Conservation (phyloP, 2,329 filamentous ascomycete genomes). For the Cryphonectria parasitica region DNA sequence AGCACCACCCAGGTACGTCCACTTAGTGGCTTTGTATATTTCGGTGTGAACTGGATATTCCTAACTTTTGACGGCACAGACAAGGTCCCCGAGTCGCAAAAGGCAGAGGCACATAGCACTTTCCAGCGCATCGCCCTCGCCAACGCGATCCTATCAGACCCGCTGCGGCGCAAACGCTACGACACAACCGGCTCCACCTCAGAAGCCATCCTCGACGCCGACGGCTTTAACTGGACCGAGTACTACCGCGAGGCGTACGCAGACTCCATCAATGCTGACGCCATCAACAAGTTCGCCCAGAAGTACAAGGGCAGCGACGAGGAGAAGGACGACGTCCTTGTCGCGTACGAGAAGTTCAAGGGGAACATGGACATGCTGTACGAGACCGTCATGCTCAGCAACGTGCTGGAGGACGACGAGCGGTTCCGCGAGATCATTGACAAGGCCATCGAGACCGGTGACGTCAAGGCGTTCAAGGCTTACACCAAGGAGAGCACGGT, state of each 20-base stretch:
- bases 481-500: constrained; percentile 77
- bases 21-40: not conserved
- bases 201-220: constrained; percentile 75
- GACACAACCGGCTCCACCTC: constrained; percentile 88
- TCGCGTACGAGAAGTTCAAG: constrained; percentile 72
- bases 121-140: constrained; percentile 95
- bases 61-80: constrained; percentile 52
- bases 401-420: constrained; percentile 81
- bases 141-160: constrained; percentile 88
- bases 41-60: not conserved
- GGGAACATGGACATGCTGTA: constrained; percentile 81
- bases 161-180: constrained; percentile 79
- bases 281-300: constrained; percentile 74
- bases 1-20: constrained; percentile 75
- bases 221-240: constrained; percentile 86
- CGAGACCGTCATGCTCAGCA: constrained; percentile 82
- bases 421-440: constrained; percentile 83
- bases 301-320: constrained; percentile 87
- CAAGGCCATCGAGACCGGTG: constrained; percentile 71
- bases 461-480: constrained; percentile 67
- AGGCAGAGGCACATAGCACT: constrained; percentile 72
- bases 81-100: constrained; percentile 72
- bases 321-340: constrained; percentile 77
- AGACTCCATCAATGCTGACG: constrained; percentile 73
- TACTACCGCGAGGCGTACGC: constrained; percentile 87